A percentile compares a stretch with the other conserved stretches of the same genome.
Conservation (phyloP, 2,329 filamentous ascomycete genomes). For the Colletotrichum sp. region DNA sequence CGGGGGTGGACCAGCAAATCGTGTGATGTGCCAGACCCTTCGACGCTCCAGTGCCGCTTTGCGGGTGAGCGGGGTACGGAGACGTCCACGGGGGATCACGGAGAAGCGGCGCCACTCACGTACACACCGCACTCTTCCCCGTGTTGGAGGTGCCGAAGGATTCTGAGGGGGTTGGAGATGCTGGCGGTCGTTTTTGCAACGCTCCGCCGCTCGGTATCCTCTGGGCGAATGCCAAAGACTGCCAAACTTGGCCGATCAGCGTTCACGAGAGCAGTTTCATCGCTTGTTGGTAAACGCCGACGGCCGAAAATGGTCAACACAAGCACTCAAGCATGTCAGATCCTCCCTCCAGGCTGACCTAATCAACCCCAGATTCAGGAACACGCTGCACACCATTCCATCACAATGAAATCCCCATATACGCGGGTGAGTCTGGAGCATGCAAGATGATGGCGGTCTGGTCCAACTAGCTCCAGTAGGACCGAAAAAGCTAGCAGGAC, state of each 20-base stretch:
- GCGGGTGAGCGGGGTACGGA: neutral
- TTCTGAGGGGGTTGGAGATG: neutral
- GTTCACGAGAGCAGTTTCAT: neutral
- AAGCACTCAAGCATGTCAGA: neutral
- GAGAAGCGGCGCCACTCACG: neutral
- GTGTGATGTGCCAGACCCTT: neutral
- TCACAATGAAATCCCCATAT: neutral
- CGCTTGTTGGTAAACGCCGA: neutral
- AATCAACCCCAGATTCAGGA: neutral
- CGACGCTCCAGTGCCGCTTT: neutral
- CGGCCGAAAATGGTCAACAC: neutral
- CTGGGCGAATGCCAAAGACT: neutral
- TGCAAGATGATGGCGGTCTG: neutral
- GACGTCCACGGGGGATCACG: neutral
- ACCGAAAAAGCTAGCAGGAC: neutral
- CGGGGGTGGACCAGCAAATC: conserved; percentile 6
- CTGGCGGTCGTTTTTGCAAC: neutral
- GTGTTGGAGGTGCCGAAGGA: neutral
- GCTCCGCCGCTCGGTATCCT: neutral
- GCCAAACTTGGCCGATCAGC: neutral
- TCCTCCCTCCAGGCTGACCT: neutral
- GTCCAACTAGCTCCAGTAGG: neutral
- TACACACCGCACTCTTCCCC: neutral
- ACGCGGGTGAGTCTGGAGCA: neutral
- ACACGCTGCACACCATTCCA: neutral